A percentile compares a stretch with the other conserved stretches of the same genome.
phyloP scores from a whole-genome alignment of 2,329 filamentous ascomycete species.

The Shiraia bambusicola region DNA sequence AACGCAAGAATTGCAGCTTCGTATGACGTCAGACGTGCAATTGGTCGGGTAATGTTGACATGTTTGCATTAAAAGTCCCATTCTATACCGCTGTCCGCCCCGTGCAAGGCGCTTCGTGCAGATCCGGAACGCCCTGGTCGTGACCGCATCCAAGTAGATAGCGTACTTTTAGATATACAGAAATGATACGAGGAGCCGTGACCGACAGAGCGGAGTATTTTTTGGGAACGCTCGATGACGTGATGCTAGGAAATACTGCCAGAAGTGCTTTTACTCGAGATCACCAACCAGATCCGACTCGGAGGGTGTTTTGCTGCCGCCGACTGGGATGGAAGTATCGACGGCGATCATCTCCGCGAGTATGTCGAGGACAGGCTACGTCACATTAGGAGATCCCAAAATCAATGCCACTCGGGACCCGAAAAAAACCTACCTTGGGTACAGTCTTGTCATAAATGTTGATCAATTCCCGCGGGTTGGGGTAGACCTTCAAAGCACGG shows the following conservation, averaged over 20 bases:
- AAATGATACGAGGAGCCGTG: conserved; percentile 35
- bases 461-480: conserved; percentile 87
- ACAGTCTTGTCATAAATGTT: conserved; percentile 98
- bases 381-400: conserved; percentile 14
- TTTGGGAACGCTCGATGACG: conserved; percentile 13
- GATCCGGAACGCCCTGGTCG: conserved; percentile 30
- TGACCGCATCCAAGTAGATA: conserved; percentile 17
- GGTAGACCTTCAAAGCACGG: conserved; percentile 98
- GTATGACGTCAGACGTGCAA: conserved; percentile 7
- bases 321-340: conserved; percentile 63
- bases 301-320: conserved; percentile 40
- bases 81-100: conserved; percentile 24
- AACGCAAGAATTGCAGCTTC: conserved; percentile 24
- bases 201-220: conserved; percentile 18
- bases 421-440: conserved; percentile 67
- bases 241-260: conserved; percentile 11
- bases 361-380: conserved; percentile 84
- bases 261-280: conserved; percentile 30
- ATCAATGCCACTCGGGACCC: not conserved
- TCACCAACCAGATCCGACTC: conserved; percentile 38
- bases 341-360: conserved; percentile 97
- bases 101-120: conserved; percentile 17
- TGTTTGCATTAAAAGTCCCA: conserved; percentile 23
- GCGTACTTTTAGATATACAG: conserved; percentile 40
- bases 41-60: conserved; percentile 21